Conservation (phyloP, 1,284 basidiomycete genomes). For the Cystobasidium pallidum region DNA sequence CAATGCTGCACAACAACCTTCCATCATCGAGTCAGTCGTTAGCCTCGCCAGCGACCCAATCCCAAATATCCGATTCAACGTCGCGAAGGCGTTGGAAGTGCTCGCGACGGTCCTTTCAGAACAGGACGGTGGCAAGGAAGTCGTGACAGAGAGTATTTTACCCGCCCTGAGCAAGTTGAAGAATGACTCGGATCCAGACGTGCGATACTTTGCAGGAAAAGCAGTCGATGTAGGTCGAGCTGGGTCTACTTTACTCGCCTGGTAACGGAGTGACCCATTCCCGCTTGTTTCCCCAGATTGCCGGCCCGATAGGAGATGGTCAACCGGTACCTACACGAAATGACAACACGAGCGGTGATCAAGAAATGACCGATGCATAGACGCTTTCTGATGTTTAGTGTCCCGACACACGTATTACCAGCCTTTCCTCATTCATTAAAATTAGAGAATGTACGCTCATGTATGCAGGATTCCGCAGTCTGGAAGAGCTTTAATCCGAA, state of each 20-base stretch:
- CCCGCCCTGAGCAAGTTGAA: constrained; percentile 85
- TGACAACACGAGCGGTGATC: constrained; percentile 30
- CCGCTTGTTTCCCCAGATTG: constrained; percentile 22
- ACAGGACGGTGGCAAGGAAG: constrained; percentile 71
- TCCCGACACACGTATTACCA: background rate
- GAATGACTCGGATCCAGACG: constrained; percentile 92
- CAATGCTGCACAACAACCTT: constrained; percentile 57
- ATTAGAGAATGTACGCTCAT: constrained; percentile 14
- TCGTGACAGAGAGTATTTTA: constrained; percentile 73
- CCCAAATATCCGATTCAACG: constrained; percentile 99
- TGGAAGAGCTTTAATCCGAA: background rate
- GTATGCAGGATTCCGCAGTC: background rate
- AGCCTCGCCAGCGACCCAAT: constrained; percentile 88
- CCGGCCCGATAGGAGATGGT: constrained; percentile 39
- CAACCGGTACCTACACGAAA: constrained; percentile 27
- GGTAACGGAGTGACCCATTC: too few species aligned
- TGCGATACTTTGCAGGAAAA: constrained; percentile 68
- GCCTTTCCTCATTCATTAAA: background rate
- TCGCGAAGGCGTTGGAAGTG: constrained; percentile 90
- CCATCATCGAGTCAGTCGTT: constrained; percentile 83
- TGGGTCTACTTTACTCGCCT: background rate
- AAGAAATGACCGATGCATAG: constrained; percentile 43
- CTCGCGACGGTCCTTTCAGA: constrained; percentile 72
- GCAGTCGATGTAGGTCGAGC: constrained; percentile 52
- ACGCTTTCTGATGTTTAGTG: background rate